Evolutionary conservation across 2,329 filamentous ascomycete species (phyloP), one percentile per base, ranked within the genome.

Genomic region (Neodidymelliopsis sp.): DNA sequence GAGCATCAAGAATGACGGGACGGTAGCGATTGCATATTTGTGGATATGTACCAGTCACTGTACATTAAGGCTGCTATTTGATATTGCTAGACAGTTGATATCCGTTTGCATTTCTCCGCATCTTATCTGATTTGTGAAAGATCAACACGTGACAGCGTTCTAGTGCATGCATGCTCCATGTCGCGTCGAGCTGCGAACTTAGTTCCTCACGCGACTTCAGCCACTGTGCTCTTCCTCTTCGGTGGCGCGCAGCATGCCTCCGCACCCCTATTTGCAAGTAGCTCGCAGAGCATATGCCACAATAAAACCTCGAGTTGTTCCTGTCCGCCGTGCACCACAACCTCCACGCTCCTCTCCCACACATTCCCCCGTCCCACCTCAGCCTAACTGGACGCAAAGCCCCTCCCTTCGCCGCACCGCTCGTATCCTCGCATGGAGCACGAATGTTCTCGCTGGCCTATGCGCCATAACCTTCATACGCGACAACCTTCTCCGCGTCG

Each of bases 401-500:
- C 31, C 38, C 11, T 30, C 28, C 28, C 55, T 50, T 25, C 45
- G 40, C 36, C 53, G 46, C 29, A 25, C 30, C 28, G 25, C 38
- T 18, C 62, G 56, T 20, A 50, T 50, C 27, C 3, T 58, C 16
- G 43, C 44, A 39, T 57, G 48, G 49, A 54, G 47, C 37, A 27
- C 50, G 33, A 56, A 57, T 18, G 49, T 56, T 25, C 16, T 65
- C 30, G 36, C 60, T 34, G 42, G 51, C 0, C 19, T 61, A 20
- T 58, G 47, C 42, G 41, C 37, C 19, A 23, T 66, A 42, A 38
- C 66, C 38, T 64, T 67, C 49, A n/a, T 76, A 43, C 76, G 76
- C 55, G 76, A 79, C 65, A 61, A 74, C 49, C 29, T 73, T 45
- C 8, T 75, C 51, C 69, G 74, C 45, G 27, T 71, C 37, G 67